Conservation (phyloP, 176 grass and related monocot genomes). For the Triticum dicoccoides region DNA sequence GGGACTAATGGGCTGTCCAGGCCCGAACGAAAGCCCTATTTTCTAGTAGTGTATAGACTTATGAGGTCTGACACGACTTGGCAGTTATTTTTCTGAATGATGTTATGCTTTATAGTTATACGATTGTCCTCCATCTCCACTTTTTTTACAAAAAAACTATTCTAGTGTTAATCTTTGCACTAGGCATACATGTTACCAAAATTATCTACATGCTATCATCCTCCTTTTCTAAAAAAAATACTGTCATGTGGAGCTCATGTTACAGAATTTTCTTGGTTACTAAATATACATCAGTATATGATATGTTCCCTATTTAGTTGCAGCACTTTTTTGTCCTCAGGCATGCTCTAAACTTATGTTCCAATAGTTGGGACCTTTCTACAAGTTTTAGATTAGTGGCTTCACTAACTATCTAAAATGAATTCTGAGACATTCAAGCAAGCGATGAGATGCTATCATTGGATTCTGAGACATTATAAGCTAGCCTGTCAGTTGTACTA, state of each 20-base stretch:
- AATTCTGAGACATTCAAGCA: slow-evolving; percentile 2
- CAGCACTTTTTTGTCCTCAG: not conserved
- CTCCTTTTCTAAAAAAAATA: too few species aligned
- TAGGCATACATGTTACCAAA: slow-evolving; percentile 9
- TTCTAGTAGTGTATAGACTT: too few species aligned
- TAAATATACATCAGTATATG: not conserved
- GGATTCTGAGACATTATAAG: not conserved
- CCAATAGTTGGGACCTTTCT: slow-evolving; percentile 19
- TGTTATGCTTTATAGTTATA: not conserved
- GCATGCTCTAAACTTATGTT: slow-evolving; percentile 11
- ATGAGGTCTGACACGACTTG: too few species aligned
- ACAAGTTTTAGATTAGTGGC: slow-evolving; percentile 4
- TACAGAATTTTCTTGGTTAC: not conserved
- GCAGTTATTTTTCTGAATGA: too few species aligned
- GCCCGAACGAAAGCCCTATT: too few species aligned
- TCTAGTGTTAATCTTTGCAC: not conserved
- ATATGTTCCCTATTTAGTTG: not conserved
- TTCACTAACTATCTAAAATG: slow-evolving; percentile 4
- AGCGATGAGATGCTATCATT: too few species aligned
- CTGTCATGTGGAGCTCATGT: not conserved
- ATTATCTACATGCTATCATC: not conserved
- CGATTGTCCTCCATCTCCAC: not conserved
- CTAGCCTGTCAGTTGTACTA: slow-evolving; percentile 8
- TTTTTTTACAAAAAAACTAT: not conserved
- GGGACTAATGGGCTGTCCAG: too few species aligned